Base-by-base conservation (phyloP, 441 rosid species). In the Jatropha multifida region DNA sequence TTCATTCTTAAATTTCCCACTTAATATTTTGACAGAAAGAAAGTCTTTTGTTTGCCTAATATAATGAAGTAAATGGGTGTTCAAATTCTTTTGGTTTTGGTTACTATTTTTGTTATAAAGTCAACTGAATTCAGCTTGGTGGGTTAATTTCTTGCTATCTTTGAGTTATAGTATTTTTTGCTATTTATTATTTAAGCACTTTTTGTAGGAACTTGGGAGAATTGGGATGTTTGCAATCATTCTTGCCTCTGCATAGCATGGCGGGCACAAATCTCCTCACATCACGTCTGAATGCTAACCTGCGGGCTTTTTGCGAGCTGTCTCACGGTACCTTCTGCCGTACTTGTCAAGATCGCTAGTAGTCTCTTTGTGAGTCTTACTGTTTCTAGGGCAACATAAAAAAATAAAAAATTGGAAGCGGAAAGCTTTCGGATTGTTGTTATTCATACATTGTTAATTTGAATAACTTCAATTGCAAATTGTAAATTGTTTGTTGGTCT, bases 281-380 rank as follows among this genome's bases (percentile, higher is more conserved):
- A 0, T 88, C 98, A 9, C 93, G 82, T 79, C 88, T 90, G 64
- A 86, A 87, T 73, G 86, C 88, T 74, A 88, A 90, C 18, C 78
- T 75, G 65, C 94, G 98, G 77, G 97, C 91, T 72, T 96, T 89
- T 77, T 89, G 94, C 81, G 94, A 93, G 87, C 90, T 96, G 90
- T 85, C 92, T 89, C 90, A 96, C 59, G 99, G 98, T 96, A 93
- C 92, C 97, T 90, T 90, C 90, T 64, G 82, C 82, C 89, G 91
- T 78, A 82, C 97, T 92, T 92, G 93, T 96, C 97, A 81, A 85
- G 99, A 93, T 90, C 94, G 95, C 93, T 96, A 95, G 76, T 90
- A 74, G 83, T 90, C 80, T 82, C 86, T 91, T 92, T 87, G 98
- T 92, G 98, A 90, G 97, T 93, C 86, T 88, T 85, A 83, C 87